phyloP scores from a whole-genome alignment of 108 stramenopile genomes.

The Seminavis robusta region DNA sequence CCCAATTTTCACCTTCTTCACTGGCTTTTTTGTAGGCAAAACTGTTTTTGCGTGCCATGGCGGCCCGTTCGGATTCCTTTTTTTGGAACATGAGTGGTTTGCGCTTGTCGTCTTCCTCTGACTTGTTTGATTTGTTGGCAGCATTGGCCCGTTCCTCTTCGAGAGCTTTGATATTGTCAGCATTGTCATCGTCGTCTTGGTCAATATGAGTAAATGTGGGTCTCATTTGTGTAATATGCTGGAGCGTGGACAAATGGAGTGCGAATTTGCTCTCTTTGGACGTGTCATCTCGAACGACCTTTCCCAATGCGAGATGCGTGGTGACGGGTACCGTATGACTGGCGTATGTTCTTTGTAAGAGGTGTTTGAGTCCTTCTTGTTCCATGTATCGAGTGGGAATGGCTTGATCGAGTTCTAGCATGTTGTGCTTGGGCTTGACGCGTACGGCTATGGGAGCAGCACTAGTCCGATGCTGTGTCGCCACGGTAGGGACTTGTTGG shows the following conservation, averaged over 20 bases:
- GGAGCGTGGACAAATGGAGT: constrained; percentile 62
- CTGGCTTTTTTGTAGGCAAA: constrained; percentile 79
- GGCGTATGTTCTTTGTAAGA: constrained; percentile 57
- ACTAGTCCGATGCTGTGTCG: constrained; percentile 1
- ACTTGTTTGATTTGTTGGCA: neutral
- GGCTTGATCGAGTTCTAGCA: constrained; percentile 65
- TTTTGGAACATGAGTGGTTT: constrained; percentile 74
- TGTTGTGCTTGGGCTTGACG: constrained; percentile 58
- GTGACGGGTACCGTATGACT: constrained; percentile 65
- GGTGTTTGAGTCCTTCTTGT: constrained; percentile 27
- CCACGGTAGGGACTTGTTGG: constrained; percentile 26
- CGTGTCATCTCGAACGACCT: constrained; percentile 31
- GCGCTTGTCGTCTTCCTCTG: constrained; percentile 20
- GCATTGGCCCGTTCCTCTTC: constrained; percentile 7
- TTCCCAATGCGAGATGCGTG: constrained; percentile 85
- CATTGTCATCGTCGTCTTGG: constrained; percentile 38
- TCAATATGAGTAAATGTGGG: constrained; percentile 69
- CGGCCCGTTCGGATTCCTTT: constrained; percentile 83
- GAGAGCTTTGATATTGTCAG: constrained; percentile 16
- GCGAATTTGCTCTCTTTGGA: too few species aligned
- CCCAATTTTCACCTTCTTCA: constrained; percentile 87
- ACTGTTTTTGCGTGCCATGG: constrained; percentile 58
- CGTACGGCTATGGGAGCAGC: constrained; percentile 52
- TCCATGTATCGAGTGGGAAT: constrained; percentile 36
- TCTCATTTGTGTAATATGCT: constrained; percentile 63